Base-by-base conservation (phyloP, 148 eudicot species). In the Camellia sinensis region DNA sequence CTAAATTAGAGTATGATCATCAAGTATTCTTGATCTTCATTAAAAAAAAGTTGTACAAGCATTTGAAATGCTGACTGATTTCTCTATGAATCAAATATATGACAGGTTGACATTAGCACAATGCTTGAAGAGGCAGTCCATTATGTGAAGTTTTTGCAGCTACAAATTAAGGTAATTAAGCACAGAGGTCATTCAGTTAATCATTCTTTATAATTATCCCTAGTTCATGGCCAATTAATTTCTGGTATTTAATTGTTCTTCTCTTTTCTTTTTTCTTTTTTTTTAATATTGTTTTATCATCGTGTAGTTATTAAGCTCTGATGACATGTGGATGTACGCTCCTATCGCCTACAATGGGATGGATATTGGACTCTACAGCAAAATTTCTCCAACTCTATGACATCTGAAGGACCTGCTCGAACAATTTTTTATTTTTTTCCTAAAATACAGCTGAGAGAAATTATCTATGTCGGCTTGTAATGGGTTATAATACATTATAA, bases 261-360 rank as follows among this genome's bases (percentile, higher is more conserved):
- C 22, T n/a, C 7, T 56, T 6, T 9, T 15, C 37, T 0, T 60
- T 75, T 8, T 41, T 40, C 0, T 7, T 41, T 54, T 54, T 11
- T 54, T 2, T 0, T 0, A 50, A 50, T 5, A 50, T 29, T 41
- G 6, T 19, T 11, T 53, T 21, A 1, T 64, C 18, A 15, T 69
- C 37, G 37, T 83, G 85, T 80, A 93, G 95, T 67, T 93, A 64
- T 74, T 91, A 82, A 93, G 95, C 86, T 91, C 94, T 0, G 97
- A 91, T 79, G 95, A 93, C 2, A 50, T 87, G 83, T 90, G 94
- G 94, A 91, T 90, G 92, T 91, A 80, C 78, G 90, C 95, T 37
- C 94, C 95, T 0, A 80, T 90, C 17, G 95, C 95, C 70, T 89
- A 89, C 84, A 93, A 86, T 80, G 95, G 95, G 76, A 79, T 87